Evolutionary conservation across 805 yeast genomes (phyloP).

Genomic region (Wickerhamomyces bovis): DNA sequence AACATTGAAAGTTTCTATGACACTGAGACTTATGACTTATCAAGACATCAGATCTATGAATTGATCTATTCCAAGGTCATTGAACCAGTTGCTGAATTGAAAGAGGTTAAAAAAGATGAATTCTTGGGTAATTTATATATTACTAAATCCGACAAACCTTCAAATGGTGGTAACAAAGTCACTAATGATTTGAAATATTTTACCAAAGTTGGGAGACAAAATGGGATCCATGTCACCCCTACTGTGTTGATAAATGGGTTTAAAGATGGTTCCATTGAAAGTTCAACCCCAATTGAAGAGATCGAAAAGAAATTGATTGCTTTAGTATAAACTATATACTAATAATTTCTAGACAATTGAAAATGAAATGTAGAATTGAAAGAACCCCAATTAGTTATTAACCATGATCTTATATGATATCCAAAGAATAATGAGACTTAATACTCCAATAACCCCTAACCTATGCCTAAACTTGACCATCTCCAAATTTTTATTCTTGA

Average conservation of each 20-base stretch:
- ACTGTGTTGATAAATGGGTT: slow-evolving; percentile 71
- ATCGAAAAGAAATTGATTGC: slow-evolving; percentile 19
- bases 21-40: slow-evolving; percentile 44
- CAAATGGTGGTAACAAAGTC: slow-evolving; percentile 54
- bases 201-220: slow-evolving; percentile 64
- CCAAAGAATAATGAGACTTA: neutral
- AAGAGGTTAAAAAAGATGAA: slow-evolving; percentile 13
- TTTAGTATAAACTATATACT: neutral
- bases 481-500: slow-evolving; percentile 3
- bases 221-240: slow-evolving; percentile 83
- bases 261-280: slow-evolving; percentile 48
- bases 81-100: slow-evolving; percentile 28
- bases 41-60: slow-evolving; percentile 51
- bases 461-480: slow-evolving; percentile 2
- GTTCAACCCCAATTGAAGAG: slow-evolving; percentile 49
- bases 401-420: neutral
- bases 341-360: too few relatives aligned
- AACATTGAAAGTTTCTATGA: slow-evolving; percentile 56
- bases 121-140: slow-evolving; percentile 26
- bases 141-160: slow-evolving; percentile 25
- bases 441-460: slow-evolving; percentile 1
- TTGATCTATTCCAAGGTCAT: slow-evolving; percentile 47
- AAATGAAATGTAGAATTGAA: too few relatives aligned
- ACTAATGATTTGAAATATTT: slow-evolving; percentile 66
- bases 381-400: too few relatives aligned